Percentiles rank a stretch among this genome's conserved stretches.
These are phyloP conservation scores for Serpula lacrymans DNA, from an alignment of 768 basidiomycete species.

Conservation along the genomic window DNA sequence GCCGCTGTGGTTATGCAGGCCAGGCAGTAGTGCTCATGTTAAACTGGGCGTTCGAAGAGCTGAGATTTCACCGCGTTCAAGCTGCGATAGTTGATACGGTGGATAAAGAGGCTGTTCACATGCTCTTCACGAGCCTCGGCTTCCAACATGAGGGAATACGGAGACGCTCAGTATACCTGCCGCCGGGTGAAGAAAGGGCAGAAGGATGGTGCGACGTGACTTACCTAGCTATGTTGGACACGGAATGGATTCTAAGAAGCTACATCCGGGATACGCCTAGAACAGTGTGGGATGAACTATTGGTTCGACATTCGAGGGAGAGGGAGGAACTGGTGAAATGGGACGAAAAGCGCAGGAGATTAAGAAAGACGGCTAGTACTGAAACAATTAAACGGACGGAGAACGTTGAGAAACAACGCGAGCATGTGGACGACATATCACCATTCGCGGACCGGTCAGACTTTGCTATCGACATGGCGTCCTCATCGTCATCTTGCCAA, in stretches of 20 bases:
- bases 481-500: slow-evolving; percentile 11
- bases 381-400: slow-evolving; percentile 35
- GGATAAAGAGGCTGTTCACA: slow-evolving; percentile 39
- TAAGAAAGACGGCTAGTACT: slow-evolving; percentile 35
- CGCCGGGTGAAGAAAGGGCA: slow-evolving; percentile 32
- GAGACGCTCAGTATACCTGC: slow-evolving; percentile 49
- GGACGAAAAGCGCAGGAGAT: slow-evolving; percentile 36
- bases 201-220: slow-evolving; percentile 57
- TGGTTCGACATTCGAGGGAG: slow-evolving; percentile 55
- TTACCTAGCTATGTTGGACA: slow-evolving; percentile 57
- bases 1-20: slow-evolving; percentile 41
- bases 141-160: slow-evolving; percentile 65
- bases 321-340: slow-evolving; percentile 51
- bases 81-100: slow-evolving; percentile 43
- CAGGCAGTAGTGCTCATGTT: slow-evolving; percentile 45
- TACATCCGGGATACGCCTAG: slow-evolving; percentile 29
- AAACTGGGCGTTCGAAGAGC: slow-evolving; percentile 40
- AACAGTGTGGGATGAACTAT: slow-evolving; percentile 61
- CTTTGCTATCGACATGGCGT: neutral
- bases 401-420: slow-evolving; percentile 6
- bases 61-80: slow-evolving; percentile 32
- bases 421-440: slow-evolving; percentile 11
- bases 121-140: slow-evolving; percentile 46
- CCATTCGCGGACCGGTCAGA: slow-evolving; percentile 4
- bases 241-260: slow-evolving; percentile 48